Conservation (phyloP, 2,329 filamentous ascomycete species). For the Colletotrichum higginsianum region DNA sequence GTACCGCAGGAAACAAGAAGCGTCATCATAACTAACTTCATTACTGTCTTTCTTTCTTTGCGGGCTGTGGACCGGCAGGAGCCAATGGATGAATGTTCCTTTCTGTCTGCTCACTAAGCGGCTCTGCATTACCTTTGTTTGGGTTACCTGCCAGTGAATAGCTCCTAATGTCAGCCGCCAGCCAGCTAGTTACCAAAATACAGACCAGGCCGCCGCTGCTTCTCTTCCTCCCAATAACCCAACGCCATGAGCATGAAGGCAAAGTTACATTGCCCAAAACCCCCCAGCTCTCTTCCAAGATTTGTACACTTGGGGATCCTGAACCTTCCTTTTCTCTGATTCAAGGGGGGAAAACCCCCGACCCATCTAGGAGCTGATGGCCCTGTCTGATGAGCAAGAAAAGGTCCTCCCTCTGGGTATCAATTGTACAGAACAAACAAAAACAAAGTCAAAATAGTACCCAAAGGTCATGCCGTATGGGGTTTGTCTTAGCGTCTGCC, state of each 20-base stretch:
- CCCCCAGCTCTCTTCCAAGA: neutral
- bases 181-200: constrained; percentile 6
- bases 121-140: constrained; percentile 6
- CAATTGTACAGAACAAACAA: constrained; percentile 41
- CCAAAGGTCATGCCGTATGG: neutral
- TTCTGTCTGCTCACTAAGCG: neutral
- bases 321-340: neutral
- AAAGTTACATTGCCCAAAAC: neutral
- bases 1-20: neutral
- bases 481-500: too few relatives aligned
- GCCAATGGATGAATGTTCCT: neutral
- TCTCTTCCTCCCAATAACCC: constrained; percentile 2
- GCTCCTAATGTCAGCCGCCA: constrained; percentile 7
- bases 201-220: neutral
- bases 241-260: constrained; percentile 15
- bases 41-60: neutral
- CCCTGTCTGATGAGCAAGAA: neutral
- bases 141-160: neutral
- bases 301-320: neutral
- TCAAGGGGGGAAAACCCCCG: neutral
- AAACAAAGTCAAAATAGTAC: constrained; percentile 7
- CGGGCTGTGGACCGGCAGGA: neutral
- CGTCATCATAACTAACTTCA: constrained; percentile 1
- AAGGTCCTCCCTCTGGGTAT: constrained; percentile 35
- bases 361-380: neutral